phyloP scores from a whole-genome alignment of 768 basidiomycete genomes.

The Aureoboletus auriporus region DNA sequence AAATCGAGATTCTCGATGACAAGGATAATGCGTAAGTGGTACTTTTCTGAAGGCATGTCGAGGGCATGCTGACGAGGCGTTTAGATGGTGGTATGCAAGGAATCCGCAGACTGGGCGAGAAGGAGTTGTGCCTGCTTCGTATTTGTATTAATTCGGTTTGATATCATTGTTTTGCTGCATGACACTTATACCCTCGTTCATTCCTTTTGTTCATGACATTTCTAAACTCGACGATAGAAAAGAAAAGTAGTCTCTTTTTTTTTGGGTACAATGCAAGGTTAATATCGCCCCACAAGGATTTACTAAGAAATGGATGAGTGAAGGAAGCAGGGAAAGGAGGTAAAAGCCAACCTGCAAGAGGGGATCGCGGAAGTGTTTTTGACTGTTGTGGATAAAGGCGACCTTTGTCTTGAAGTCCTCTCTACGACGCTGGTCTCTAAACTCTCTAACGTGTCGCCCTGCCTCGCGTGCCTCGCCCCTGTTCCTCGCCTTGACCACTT shows the following conservation, averaged over 20 bases:
- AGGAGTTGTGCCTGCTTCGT: constrained; percentile 89
- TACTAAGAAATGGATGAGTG: constrained; percentile 16
- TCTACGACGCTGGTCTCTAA: constrained; percentile 71
- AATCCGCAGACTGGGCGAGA: constrained; percentile 76
- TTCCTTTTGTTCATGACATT: constrained; percentile 19
- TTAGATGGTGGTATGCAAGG: constrained; percentile 92
- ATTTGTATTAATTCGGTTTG: constrained; percentile 63
- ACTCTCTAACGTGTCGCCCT: constrained; percentile 78
- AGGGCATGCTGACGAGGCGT: constrained; percentile 9
- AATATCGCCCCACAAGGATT: constrained; percentile 2
- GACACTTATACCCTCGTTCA: constrained; percentile 37
- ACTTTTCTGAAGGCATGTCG: neutral
- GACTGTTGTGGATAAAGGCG: constrained; percentile 74
- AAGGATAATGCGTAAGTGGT: constrained; percentile 68
- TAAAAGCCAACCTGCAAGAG: constrained; percentile 43
- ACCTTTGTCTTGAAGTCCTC: constrained; percentile 86
- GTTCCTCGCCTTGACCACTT: constrained; percentile 88
- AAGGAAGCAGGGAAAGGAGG: neutral
- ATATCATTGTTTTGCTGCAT: constrained; percentile 29
- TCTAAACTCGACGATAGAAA: constrained; percentile 10
- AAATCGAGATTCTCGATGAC: constrained; percentile 77
- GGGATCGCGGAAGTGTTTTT: constrained; percentile 86
- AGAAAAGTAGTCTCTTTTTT: constrained; percentile 11
- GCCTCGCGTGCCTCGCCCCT: constrained; percentile 94
- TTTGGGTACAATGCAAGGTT: constrained; percentile 1